A percentile compares a stretch with the other conserved stretches of the same genome.
phyloP scores from a whole-genome alignment of 352 stramenopile genomes.

The Globisporangium takayamanum region DNA sequence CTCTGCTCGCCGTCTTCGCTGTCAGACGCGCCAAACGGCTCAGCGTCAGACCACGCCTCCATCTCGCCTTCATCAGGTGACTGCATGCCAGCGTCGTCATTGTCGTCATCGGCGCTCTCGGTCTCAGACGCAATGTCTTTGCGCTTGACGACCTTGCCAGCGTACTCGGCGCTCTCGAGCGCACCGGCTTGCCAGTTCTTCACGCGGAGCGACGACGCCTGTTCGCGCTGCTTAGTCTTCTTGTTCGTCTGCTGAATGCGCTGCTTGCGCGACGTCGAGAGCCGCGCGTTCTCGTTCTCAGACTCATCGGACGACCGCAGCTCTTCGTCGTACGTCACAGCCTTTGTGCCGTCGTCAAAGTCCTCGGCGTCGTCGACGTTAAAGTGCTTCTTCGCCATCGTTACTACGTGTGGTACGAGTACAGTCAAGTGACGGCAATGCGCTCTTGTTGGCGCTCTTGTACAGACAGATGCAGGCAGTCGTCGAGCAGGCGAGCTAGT shows the following conservation, averaged over 20 bases:
- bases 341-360: slow-evolving; percentile 74
- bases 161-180: slow-evolving; percentile 53
- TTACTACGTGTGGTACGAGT: slow-evolving; percentile 11
- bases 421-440: neutral
- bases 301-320: slow-evolving; percentile 12
- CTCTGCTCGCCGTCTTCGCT: slow-evolving; percentile 28
- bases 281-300: slow-evolving; percentile 24
- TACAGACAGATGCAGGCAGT: neutral
- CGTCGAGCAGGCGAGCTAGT: neutral
- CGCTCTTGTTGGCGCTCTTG: neutral
- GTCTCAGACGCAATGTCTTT: slow-evolving; percentile 32
- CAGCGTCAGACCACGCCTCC: slow-evolving; percentile 72
- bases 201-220: slow-evolving; percentile 62
- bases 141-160: slow-evolving; percentile 73
- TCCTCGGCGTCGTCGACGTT: slow-evolving; percentile 78
- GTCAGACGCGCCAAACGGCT: slow-evolving; percentile 76
- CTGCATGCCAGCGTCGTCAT: slow-evolving; percentile 20
- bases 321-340: slow-evolving; percentile 31
- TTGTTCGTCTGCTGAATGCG: slow-evolving; percentile 30
- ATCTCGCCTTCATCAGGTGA: slow-evolving; percentile 75
- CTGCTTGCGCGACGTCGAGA: slow-evolving; percentile 51
- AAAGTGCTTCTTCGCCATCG: slow-evolving; percentile 53
- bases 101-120: neutral
- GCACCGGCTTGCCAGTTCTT: slow-evolving; percentile 63
- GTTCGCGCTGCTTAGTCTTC: slow-evolving; percentile 25